Evolutionary conservation across 2,329 filamentous ascomycete genomes (phyloP).

Genomic region (Ceratocystis variospora): DNA sequence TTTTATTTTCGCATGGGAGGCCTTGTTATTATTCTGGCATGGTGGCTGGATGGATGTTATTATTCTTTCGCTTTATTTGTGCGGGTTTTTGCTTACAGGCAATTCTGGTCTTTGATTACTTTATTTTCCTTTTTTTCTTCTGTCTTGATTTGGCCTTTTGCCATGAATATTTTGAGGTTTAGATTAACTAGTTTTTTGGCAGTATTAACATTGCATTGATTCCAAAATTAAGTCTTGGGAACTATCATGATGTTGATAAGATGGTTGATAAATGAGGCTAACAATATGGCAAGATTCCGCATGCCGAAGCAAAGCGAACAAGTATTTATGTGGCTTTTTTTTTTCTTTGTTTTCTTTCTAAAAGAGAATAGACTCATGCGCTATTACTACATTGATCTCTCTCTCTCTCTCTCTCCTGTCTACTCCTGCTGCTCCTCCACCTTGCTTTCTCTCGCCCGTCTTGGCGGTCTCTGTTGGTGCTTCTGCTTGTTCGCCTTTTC

Average conservation of each 20-base stretch:
- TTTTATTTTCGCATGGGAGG: neutral
- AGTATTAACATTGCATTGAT: neutral
- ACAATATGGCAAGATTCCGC: too few species aligned
- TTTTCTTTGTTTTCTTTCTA: neutral
- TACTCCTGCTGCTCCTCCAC: neutral
- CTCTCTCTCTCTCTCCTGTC: neutral
- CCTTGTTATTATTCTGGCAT: neutral
- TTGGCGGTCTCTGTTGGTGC: constrained; percentile 12
- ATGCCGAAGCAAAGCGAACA: too few species aligned
- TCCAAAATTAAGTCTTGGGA: neutral
- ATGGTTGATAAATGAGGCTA: neutral
- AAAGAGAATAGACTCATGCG: neutral
- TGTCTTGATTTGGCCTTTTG: neutral
- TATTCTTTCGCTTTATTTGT: neutral
- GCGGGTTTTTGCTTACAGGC: neutral
- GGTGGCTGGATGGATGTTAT: neutral
- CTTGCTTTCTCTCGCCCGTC: constrained; percentile 5
- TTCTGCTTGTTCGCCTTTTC: constrained; percentile 14
- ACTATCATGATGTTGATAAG: neutral
- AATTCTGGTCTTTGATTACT: neutral
- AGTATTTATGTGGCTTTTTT: neutral
- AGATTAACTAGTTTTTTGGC: neutral
- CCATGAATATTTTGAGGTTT: neutral
- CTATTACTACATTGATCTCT: neutral
- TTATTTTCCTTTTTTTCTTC: neutral